Conservation (phyloP, 2,329 filamentous ascomycete species). For the Cercospora sp. region DNA sequence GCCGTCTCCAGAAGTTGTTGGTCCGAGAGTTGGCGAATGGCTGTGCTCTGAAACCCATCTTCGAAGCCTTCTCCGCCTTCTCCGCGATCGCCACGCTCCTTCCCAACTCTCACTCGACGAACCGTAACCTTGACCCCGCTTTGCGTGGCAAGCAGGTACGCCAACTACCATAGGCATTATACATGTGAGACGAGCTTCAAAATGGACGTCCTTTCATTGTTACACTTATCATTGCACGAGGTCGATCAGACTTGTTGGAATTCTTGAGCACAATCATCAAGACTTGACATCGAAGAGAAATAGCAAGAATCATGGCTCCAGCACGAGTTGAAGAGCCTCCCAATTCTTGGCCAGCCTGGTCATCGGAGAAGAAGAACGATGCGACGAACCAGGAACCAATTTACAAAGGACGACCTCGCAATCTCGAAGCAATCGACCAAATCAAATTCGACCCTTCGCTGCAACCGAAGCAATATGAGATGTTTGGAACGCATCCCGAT, state of each 20-base stretch:
- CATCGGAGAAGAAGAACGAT: neutral
- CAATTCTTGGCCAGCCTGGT: neutral
- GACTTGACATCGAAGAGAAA: neutral
- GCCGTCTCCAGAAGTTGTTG: neutral
- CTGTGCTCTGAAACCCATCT: neutral
- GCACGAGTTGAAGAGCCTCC: conserved; percentile 9
- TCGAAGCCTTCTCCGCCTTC: neutral
- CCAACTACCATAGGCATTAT: neutral
- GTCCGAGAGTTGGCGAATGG: neutral
- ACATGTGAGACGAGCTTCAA: neutral
- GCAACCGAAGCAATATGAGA: conserved; percentile 41
- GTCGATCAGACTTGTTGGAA: neutral
- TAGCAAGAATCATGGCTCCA: neutral
- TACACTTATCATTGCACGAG: neutral
- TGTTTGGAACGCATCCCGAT: conserved; percentile 40
- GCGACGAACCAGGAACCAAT: neutral
- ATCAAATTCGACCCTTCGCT: conserved; percentile 39
- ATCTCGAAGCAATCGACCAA: neutral
- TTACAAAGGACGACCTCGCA: neutral
- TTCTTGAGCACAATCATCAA: neutral
- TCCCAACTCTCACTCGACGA: neutral
- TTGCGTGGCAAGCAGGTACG: neutral
- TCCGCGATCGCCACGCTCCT: neutral
- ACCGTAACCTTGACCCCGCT: neutral
- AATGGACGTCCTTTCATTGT: neutral